Evolutionary conservation across 108 stramenopile species (phyloP).

Genomic region (Phaeodactylum tricornutum): DNA sequence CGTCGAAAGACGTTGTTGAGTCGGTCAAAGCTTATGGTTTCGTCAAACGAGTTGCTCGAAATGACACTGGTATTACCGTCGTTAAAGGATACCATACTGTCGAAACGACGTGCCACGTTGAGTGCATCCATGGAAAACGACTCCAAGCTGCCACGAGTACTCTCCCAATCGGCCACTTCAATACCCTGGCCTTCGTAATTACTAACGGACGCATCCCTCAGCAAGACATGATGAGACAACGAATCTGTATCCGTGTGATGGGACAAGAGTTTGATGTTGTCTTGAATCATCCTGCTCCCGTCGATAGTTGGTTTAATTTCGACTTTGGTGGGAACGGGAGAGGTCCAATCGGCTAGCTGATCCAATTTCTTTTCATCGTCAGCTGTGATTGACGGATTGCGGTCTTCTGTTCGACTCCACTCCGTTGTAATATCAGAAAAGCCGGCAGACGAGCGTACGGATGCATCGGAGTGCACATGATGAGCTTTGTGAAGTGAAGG

Average conservation of each 20-base stretch:
- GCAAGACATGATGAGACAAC: conserved; percentile 1
- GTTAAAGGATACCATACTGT: conserved; percentile 4
- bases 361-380: neutral
- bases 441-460: neutral
- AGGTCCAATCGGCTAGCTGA: neutral
- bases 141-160: too few relatives aligned
- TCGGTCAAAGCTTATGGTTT: conserved; percentile 11
- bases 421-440: neutral
- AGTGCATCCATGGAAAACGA: conserved; percentile 8
- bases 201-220: conserved; percentile 24
- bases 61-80: neutral
- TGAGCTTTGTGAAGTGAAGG: conserved; percentile 4
- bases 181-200: conserved; percentile 34
- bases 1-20: conserved; percentile 19
- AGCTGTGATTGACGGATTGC: too few relatives aligned
- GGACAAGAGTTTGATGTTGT: neutral
- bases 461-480: neutral
- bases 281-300: neutral
- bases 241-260: neutral
- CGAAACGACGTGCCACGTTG: conserved; percentile 1
- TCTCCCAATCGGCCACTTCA: conserved; percentile 17
- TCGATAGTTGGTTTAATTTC: neutral
- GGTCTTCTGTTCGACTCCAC: neutral
- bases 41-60: conserved; percentile 21
- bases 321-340: neutral